A percentile compares a stretch with the other conserved stretches of the same genome.
Conservation (phyloP, 805 yeast genomes). For the Ogataea neopini region DNA sequence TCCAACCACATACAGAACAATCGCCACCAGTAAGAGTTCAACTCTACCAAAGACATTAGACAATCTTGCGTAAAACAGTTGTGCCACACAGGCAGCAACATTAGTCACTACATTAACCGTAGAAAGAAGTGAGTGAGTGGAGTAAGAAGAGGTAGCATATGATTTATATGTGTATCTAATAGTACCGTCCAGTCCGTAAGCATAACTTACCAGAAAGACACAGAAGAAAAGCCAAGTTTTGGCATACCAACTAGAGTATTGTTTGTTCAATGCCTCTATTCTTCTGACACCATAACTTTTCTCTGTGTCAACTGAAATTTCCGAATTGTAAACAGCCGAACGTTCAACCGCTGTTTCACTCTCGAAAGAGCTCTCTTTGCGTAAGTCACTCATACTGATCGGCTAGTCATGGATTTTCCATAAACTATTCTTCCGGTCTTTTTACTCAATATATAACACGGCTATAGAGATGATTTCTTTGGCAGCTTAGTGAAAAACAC, state of each 20-base stretch:
- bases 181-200: conserved; percentile 58
- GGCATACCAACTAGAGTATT: conserved; percentile 38
- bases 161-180: conserved; percentile 50
- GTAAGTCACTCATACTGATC: too few species aligned
- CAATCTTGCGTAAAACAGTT: conserved; percentile 61
- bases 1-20: conserved; percentile 60
- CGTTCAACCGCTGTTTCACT: too few species aligned
- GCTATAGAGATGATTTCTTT: too few species aligned
- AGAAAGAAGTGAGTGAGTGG: conserved; percentile 54
- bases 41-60: conserved; percentile 70
- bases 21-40: conserved; percentile 48
- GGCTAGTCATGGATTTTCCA: too few species aligned
- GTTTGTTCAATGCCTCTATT: conserved; percentile 54
- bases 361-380: background rate
- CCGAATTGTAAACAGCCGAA: too few species aligned
- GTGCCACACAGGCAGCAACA: conserved; percentile 67
- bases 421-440: too few species aligned
- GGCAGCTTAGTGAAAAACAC: too few species aligned
- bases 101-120: conserved; percentile 59
- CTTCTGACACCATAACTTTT: conserved; percentile 55
- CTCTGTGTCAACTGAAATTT: background rate
- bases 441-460: too few species aligned
- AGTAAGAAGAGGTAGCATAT: conserved; percentile 56
- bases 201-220: conserved; percentile 56
- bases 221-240: conserved; percentile 47